Base-by-base conservation (phyloP, 495 filamentous ascomycete species). In the Penicillium antarcticum region DNA sequence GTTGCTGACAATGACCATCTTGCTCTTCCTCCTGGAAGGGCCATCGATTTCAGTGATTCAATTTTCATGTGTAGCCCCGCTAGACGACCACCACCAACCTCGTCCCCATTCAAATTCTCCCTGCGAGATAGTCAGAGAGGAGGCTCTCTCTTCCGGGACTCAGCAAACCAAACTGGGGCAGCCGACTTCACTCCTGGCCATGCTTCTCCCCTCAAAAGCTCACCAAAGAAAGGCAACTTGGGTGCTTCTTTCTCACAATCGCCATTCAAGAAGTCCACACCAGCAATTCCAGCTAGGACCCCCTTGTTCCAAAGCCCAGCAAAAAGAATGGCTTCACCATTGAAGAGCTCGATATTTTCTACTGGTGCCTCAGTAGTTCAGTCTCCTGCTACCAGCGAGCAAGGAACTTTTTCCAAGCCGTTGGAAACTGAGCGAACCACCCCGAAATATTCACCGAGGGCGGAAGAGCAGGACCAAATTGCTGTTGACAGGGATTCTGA, bases 21-120 rank as follows among this genome's bases (percentile, higher is more conserved):
- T 9, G 48, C 59, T 9, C 52, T 69, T 36, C 60, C 60, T 0
- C 48, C 60, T 31, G 66, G 59, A 10, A 71, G 66, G 44, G 49
- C 63, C 0, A 51, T 74, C 12, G 65, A 70, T 32, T 70, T 73
- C 40, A 70, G 55, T 14, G 69, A 73, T 7, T 66, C 70, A 0
- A 34, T 61, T 10, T 65, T 76, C 24, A 70, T 78, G 63, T 73
- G 68, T 23, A 80, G 75, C 48, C 79, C 80, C 31, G 74, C 79
- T 11, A 66, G 70, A 39, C 68, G 77, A 32, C 75, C 75, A 2
- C 70, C 79, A 7, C 58, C 71, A 29, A 29, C 26, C 6, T 80
- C 62, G 12, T 53, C 76, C 6, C 75, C 80, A 13, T 79, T 80
- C 64, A 70, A 74, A 48, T 77, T 74, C 51, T 69, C 56, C 12